Base-by-base conservation (phyloP, 2,329 filamentous ascomycete genomes). In the Cyphellophora europaea region DNA sequence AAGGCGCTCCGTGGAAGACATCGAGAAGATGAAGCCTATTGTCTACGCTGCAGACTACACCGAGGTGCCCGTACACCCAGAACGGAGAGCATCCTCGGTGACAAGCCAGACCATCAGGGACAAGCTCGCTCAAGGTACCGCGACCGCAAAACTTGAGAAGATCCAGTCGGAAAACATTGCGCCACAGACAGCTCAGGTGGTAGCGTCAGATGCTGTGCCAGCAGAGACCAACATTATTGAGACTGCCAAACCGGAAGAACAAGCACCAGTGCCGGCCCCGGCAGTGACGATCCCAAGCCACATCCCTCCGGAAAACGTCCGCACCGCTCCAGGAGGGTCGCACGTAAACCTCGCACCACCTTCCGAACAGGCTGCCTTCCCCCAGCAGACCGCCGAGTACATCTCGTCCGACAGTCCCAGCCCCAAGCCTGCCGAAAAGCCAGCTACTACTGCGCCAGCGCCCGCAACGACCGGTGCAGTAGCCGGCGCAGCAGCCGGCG, bases 21-120 rank as follows among this genome's bases (percentile, higher is more conserved):
- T 49, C 13, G 40, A 46, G 17, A 42, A 44, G 35, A 38, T 38
- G 37, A 42, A 42, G 32, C 44, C 48, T 2, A 29, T 44, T 28
- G 41, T 45, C 27, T 45, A 48, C 28, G 44, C 47, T 3, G 44
- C 46, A 5, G 45, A 48, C 21, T 47, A 48, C 28, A 49, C 47
- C 6, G 41, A 45, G 18, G 12, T 32, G 4, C 44, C 45, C 11
- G 45, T 48, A 10, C 44, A 48, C 27, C 33, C 37, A 17, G 45
- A 43, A 11, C 41, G 38, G 32, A 41, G 37, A 27, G 16, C 35
- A n/a, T 41, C 41, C 11, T 30, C 15, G 15, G 27, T 27, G 19
- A 27, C 31, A 10, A 27, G 32, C 16, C 3, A 23, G 13, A 19
- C 13, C 5, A 3, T 27, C 11, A 39, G 29, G 13, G n/a, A 17